Percentiles rank a stretch among this genome's conserved stretches.
Conservation (phyloP, 768 basidiomycete genomes). For the Chalciporus piperatus region DNA sequence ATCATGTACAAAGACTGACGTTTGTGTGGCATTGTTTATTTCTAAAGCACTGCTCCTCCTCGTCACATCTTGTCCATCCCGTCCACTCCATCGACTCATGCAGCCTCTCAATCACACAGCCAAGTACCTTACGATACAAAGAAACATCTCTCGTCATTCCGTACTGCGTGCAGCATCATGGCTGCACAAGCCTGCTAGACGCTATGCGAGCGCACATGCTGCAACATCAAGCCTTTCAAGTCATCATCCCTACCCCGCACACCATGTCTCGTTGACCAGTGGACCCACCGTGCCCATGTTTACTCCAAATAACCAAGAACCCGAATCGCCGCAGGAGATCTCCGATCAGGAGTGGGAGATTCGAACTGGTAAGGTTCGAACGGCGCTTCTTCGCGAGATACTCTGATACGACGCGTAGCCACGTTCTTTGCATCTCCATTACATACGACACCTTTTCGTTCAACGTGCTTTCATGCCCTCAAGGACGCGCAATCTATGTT, state of each 20-base stretch:
- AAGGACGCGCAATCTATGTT: conserved; percentile 70
- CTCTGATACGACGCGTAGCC: conserved; percentile 31
- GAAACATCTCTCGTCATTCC: not conserved
- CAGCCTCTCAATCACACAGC: not conserved
- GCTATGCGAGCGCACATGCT: conserved; percentile 3
- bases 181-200: conserved; percentile 1
- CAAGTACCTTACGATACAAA: not conserved
- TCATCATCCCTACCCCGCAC: not conserved
- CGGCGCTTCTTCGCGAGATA: conserved; percentile 12
- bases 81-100: conserved; percentile 11
- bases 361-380: conserved; percentile 53
- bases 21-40: not conserved
- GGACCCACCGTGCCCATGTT: conserved; percentile 21
- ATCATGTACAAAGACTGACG: conserved; percentile 4
- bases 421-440: not conserved
- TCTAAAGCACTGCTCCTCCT: not conserved
- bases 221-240: conserved; percentile 13
- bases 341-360: conserved; percentile 79
- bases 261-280: conserved; percentile 5
- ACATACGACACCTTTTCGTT: not conserved
- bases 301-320: conserved; percentile 15
- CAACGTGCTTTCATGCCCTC: not conserved
- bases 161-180: not conserved
- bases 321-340: conserved; percentile 26
- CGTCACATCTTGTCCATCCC: too few species aligned